Percentiles rank a stretch among this genome's conserved stretches.
These are phyloP conservation scores for Sordariomycetes sp. DNA, from an alignment of 2,329 filamentous ascomycete species.

Conservation along the genomic window DNA sequence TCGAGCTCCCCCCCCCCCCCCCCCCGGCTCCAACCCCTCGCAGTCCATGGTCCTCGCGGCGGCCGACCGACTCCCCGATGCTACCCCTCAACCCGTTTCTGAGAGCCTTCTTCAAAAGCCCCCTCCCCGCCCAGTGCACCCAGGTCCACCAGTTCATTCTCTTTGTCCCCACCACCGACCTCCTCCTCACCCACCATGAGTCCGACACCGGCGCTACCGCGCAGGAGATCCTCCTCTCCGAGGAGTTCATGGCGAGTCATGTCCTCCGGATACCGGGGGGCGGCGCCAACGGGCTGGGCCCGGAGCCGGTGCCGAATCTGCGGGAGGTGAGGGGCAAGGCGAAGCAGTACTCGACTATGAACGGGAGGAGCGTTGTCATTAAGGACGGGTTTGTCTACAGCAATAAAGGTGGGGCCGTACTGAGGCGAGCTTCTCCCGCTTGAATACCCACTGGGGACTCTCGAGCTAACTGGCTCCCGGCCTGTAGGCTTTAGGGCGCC, in stretches of 20 bases:
- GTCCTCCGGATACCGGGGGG: conserved; percentile 68
- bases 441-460: background rate
- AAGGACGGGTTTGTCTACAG: conserved; percentile 90
- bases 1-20: background rate
- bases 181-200: conserved; percentile 78
- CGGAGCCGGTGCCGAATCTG: conserved; percentile 36
- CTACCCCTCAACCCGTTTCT: conserved; percentile 98
- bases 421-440: background rate
- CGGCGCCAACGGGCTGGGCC: conserved; percentile 25
- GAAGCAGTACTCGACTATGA: conserved; percentile 85
- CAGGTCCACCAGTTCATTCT: conserved; percentile 87
- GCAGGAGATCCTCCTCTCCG: conserved; percentile 70
- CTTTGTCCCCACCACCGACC: conserved; percentile 85
- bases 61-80: conserved; percentile 34
- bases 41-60: background rate
- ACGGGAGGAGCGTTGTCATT: conserved; percentile 84
- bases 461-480: background rate
- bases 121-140: conserved; percentile 79
- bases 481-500: conserved; percentile 72
- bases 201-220: conserved; percentile 67
- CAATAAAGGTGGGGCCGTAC: conserved; percentile 63
- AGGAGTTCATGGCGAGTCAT: conserved; percentile 96
- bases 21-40: no score
- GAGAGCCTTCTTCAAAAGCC: conserved; percentile 96
- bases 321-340: conserved; percentile 86